These are phyloP conservation scores for Lipomyces lipofer DNA, from an alignment of 805 yeast genomes.

Conservation along the genomic window DNA sequence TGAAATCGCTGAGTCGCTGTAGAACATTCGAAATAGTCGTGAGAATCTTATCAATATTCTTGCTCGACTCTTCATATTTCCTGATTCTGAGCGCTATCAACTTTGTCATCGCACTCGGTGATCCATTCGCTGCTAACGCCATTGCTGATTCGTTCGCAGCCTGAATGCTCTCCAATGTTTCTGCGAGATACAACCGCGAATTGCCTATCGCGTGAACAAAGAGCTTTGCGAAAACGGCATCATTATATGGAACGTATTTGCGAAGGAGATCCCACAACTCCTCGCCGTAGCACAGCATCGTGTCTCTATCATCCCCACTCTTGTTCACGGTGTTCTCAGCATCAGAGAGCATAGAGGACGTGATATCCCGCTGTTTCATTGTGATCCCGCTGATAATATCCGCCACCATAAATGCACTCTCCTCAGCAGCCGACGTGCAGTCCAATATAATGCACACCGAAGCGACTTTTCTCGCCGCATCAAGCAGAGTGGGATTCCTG, in stretches of 20 bases:
- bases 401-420: conserved; percentile 12
- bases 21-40: conserved; percentile 13
- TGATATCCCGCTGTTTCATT: conserved; percentile 17
- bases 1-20: conserved; percentile 22
- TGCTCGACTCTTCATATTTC: conserved; percentile 7
- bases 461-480: conserved; percentile 5
- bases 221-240: conserved; percentile 30
- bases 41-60: conserved; percentile 5
- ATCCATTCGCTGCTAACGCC: conserved; percentile 3
- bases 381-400: conserved; percentile 15
- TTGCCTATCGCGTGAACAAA: conserved; percentile 9
- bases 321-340: conserved; percentile 30
- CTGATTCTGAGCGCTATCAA: conserved; percentile 9
- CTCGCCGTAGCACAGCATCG: conserved; percentile 19
- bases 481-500: background rate
- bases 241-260: conserved; percentile 30
- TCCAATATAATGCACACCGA: conserved; percentile 17
- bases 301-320: conserved; percentile 6
- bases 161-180: conserved; percentile 32
- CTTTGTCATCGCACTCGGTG: background rate
- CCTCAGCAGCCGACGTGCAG: conserved; percentile 18
- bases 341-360: conserved; percentile 4
- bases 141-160: conserved; percentile 34
- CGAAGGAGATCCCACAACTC: conserved; percentile 26
- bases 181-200: conserved; percentile 19